Conservation (phyloP, 352 stramenopile genomes). For the Saprolegnia parasitica region DNA sequence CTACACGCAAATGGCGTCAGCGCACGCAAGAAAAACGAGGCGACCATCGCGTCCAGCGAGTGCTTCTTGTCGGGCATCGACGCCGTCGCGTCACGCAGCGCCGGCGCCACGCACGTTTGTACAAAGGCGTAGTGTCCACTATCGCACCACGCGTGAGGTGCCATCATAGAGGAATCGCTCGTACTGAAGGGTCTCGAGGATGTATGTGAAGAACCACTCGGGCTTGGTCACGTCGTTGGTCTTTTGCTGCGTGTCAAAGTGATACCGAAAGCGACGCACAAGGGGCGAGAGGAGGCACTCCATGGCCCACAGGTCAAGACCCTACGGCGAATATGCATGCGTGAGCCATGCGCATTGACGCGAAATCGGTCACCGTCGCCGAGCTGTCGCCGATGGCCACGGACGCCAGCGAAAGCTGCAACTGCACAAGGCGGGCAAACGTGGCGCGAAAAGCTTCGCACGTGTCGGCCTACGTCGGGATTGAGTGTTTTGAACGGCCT, state of each 20-base stretch:
- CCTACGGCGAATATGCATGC: not conserved
- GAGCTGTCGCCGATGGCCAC: not conserved
- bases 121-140: slow-evolving; percentile 25
- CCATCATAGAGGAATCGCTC: not conserved
- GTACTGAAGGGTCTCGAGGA: slow-evolving; percentile 23
- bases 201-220: slow-evolving; percentile 28
- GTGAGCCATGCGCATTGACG: not conserved
- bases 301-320: slow-evolving; percentile 26
- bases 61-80: too few species aligned
- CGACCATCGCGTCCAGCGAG: slow-evolving; percentile 9
- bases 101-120: slow-evolving; percentile 6
- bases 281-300: slow-evolving; percentile 17
- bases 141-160: not conserved
- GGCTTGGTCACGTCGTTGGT: slow-evolving; percentile 30
- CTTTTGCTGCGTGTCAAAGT: slow-evolving; percentile 26
- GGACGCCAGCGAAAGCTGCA: slow-evolving; percentile 22
- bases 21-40: not conserved
- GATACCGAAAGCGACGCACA: slow-evolving; percentile 27
- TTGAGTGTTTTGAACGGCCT: not conserved
- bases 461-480: not conserved
- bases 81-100: too few species aligned
- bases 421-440: slow-evolving; percentile 19
- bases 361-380: not conserved
- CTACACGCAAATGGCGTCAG: not conserved
- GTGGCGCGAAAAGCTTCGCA: not conserved